Base-by-base conservation (phyloP, 164 flowering plant genomes). In the Berberis vulgaris region DNA sequence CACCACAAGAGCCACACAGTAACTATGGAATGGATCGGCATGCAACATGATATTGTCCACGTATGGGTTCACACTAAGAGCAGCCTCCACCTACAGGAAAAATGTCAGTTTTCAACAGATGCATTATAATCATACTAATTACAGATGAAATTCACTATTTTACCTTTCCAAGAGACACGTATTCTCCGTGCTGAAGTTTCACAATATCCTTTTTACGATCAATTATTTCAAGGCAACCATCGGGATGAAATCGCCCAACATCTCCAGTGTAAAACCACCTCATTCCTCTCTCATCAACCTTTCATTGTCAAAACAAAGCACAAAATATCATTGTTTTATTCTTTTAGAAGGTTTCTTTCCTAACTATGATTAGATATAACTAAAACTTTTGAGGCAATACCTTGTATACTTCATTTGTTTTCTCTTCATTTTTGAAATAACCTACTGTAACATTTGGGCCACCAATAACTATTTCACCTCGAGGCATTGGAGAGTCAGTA, bases 161-260 rank as follows among this genome's bases (percentile, higher is more conserved):
- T 74, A 91, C 99, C 96, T 91, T 94, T 61, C 99, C 99, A 44
- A 94, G 79, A 57, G 99, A 91, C 39, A 91, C 94, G 76, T 94
- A 94, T 77, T 94, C 97, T 63, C 99, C 99, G 76, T 94, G 99
- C 75, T 94, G 99, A 72, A 94, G 99, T 77, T 94, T 94, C 61
- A 94, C 95, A 46, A 94, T 94, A 69, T 94, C 99, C 77, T 94
- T 94, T 61, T 87, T 94, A 50, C 97, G 97, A 72, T 94, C 99
- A 77, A 91, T 77, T 65, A 94, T 91, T 80, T 94, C 93, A 67
- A 94, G 87, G 80, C 97, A 94, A 66, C 99, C 99, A 80, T 94
- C 99, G 57, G 81, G 45, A 68, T 94, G 96, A 73, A 91, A 83
- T 65, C 65, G 88, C 64, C 99, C 99, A 12, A 94, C 78, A 68